phyloP scores from a whole-genome alignment of 2,329 filamentous ascomycete species.

The Colletotrichum lini region DNA sequence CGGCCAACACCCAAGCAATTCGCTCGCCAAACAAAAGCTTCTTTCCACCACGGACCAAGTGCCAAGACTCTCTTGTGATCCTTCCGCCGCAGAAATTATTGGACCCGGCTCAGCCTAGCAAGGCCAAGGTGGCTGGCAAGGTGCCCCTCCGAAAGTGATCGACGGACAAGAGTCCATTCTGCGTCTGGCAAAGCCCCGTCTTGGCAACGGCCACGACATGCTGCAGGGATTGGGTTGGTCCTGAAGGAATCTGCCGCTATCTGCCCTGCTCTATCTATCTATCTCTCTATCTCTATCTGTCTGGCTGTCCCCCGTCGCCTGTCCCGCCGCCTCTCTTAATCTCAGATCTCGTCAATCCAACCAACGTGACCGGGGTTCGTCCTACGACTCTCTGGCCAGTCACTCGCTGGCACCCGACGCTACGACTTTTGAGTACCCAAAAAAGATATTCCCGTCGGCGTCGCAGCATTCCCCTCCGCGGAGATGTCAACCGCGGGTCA shows the following conservation, averaged over 20 bases:
- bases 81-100: slow-evolving; percentile 25
- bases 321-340: too few relatives aligned
- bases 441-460: neutral
- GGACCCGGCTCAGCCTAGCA: slow-evolving; percentile 28
- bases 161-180: neutral
- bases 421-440: too few relatives aligned
- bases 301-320: neutral
- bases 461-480: neutral
- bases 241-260: slow-evolving; percentile 27
- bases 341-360: slow-evolving; percentile 14
- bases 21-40: slow-evolving; percentile 14
- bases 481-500: slow-evolving; percentile 33
- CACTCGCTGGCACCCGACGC: neutral
- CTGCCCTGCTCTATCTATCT: slow-evolving; percentile 2
- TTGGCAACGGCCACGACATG: slow-evolving; percentile 38
- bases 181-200: neutral
- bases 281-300: neutral
- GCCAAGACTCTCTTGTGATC: slow-evolving; percentile 20
- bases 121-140: neutral
- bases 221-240: slow-evolving; percentile 24
- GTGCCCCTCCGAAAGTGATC: slow-evolving; percentile 31
- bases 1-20: neutral
- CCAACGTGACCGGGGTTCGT: neutral
- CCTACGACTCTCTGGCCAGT: neutral
- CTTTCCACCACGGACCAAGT: slow-evolving; percentile 12